Evolutionary conservation across 1,284 basidiomycete species (phyloP).

Genomic region (Caloboletus firmus): DNA sequence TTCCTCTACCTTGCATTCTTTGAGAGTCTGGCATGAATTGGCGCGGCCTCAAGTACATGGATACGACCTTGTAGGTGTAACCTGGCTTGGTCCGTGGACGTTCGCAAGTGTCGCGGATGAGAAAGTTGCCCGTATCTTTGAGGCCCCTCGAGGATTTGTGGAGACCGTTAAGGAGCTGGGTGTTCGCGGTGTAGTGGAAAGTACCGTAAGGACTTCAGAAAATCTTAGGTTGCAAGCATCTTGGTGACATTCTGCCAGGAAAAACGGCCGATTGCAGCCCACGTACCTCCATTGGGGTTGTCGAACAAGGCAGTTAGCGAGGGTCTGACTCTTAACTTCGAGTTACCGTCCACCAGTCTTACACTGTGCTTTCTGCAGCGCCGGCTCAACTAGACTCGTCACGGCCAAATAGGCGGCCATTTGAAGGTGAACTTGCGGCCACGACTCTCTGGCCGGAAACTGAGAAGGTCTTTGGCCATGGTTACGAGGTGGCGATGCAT

Average conservation of each 20-base stretch:
- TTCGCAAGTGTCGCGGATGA: constrained; percentile 91
- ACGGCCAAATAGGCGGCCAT: constrained; percentile 56
- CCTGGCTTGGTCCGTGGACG: constrained; percentile 71
- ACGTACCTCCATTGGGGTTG: constrained; percentile 74
- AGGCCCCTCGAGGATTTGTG: constrained; percentile 80
- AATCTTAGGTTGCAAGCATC: background rate
- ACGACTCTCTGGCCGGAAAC: constrained; percentile 95
- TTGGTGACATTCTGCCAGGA: constrained; percentile 20
- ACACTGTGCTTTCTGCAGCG: constrained; percentile 15
- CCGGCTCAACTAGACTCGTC: constrained; percentile 12
- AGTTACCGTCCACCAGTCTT: background rate
- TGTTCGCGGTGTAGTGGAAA: constrained; percentile 46
- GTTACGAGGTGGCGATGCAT: constrained; percentile 74
- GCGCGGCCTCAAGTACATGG: constrained; percentile 92
- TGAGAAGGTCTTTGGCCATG: constrained; percentile 97
- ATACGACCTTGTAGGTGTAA: constrained; percentile 84
- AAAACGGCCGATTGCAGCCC: constrained; percentile 56
- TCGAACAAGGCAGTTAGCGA: constrained; percentile 69
- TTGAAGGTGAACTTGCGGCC: constrained; percentile 80
- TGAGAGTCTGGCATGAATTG: constrained; percentile 77
- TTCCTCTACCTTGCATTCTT: constrained; percentile 7
- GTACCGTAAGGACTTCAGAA: constrained; percentile 40
- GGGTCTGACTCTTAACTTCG: constrained; percentile 39
- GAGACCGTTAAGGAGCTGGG: constrained; percentile 52
- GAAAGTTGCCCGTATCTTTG: constrained; percentile 89